Percentiles rank a stretch among this genome's conserved stretches.
Conservation (phyloP, 2,329 filamentous ascomycete genomes). For the Karstenula rhodostoma region DNA sequence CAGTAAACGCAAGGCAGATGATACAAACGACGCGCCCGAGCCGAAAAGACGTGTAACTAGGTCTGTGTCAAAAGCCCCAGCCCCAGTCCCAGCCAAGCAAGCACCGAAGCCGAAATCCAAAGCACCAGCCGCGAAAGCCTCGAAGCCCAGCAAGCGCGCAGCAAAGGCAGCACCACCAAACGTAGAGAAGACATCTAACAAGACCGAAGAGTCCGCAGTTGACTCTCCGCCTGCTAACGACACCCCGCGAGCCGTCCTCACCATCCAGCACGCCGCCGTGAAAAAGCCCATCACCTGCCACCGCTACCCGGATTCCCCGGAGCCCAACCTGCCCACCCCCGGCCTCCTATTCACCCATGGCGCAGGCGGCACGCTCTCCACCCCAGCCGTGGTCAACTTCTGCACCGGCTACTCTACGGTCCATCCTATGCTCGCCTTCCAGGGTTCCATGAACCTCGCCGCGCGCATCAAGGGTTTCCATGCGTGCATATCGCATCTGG, state of each 20-base stretch:
- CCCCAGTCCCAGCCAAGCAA: slow-evolving; percentile 2
- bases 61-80: slow-evolving; percentile 10
- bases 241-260: slow-evolving; percentile 11
- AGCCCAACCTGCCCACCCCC: not conserved
- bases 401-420: slow-evolving; percentile 45
- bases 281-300: slow-evolving; percentile 35
- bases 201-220: not conserved
- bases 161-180: not conserved
- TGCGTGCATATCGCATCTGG: slow-evolving; percentile 40
- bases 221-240: not conserved
- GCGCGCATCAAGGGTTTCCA: slow-evolving; percentile 50
- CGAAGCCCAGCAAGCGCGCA: not conserved
- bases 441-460: slow-evolving; percentile 53
- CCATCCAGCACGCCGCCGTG: slow-evolving; percentile 23
- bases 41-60: slow-evolving; percentile 20
- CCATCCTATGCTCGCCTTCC: slow-evolving; percentile 43
- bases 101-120: not conserved
- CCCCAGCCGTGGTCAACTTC: slow-evolving; percentile 51
- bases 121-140: not conserved
- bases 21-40: slow-evolving; percentile 8
- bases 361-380: slow-evolving; percentile 53
- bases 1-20: slow-evolving; percentile 15
- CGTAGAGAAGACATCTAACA: slow-evolving; percentile 2
- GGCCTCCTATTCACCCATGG: slow-evolving; percentile 56
- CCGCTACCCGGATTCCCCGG: slow-evolving; percentile 17